Evolutionary conservation across 805 yeast genomes (phyloP).

Genomic region (Saccharomycopsis selenospora): DNA sequence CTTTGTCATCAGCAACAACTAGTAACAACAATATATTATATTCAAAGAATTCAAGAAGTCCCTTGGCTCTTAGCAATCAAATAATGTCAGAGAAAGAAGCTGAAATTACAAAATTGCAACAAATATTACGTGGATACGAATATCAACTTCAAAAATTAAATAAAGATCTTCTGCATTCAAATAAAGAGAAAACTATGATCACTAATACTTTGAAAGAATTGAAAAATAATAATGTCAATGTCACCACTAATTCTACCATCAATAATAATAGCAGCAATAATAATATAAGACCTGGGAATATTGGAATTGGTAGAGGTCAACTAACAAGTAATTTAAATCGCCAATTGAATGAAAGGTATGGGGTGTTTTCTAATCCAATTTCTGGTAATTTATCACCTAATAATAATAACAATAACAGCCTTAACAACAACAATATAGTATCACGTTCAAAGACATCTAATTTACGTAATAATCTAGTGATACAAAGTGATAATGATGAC

Average conservation of each 20-base stretch:
- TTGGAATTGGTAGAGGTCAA: too few relatives aligned
- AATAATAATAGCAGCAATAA: neutral
- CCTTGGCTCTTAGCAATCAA: conserved; percentile 6
- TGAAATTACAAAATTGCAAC: conserved; percentile 15
- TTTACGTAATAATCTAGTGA: neutral
- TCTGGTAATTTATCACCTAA: neutral
- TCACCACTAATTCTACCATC: neutral
- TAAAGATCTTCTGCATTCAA: neutral
- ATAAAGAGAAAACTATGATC: neutral
- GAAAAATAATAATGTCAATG: neutral
- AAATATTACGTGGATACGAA: conserved; percentile 6
- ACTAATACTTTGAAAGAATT: neutral
- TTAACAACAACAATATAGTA: too few relatives aligned
- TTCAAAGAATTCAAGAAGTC: neutral
- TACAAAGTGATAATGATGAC: conserved; percentile 18
- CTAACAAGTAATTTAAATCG: neutral
- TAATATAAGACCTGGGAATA: too few relatives aligned
- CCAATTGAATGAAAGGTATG: neutral
- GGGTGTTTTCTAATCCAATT: neutral
- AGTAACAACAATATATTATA: neutral
- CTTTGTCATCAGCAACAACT: too few relatives aligned
- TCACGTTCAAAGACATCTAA: neutral
- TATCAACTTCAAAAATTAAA: neutral
- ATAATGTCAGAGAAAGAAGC: conserved; percentile 15
- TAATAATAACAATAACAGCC: too few relatives aligned